These are phyloP conservation scores for Chytriomyces sp. DNA, from an alignment of 192 early-diverging fungal species.

Conservation along the genomic window DNA sequence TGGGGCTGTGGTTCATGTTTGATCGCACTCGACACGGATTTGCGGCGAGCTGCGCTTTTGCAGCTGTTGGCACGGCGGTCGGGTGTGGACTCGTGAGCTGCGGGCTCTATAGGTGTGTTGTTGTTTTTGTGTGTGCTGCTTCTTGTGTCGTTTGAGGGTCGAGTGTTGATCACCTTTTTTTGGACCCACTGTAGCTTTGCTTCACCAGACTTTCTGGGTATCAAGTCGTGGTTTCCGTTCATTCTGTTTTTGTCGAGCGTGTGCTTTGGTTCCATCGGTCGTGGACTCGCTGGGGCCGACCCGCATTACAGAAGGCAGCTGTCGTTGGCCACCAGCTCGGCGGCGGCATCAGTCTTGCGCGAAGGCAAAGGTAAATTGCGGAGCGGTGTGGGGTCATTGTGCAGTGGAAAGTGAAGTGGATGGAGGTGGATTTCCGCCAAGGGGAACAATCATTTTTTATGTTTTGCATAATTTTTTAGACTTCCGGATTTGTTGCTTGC, in stretches of 20 bases:
- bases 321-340: neutral
- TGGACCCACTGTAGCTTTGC: conserved; percentile 57
- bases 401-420: no score
- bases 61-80: conserved; percentile 61
- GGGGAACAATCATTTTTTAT: no score
- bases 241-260: conserved; percentile 59
- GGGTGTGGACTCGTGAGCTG: conserved; percentile 58
- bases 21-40: conserved; percentile 72
- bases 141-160: no score
- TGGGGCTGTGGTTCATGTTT: conserved; percentile 73
- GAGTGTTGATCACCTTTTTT: conserved; percentile 5
- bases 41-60: conserved; percentile 53
- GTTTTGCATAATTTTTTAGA: no score
- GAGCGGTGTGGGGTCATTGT: no score
- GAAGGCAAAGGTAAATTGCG: no score
- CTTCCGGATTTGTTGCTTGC: no score
- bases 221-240: conserved; percentile 68
- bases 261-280: conserved; percentile 69
- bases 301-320: neutral
- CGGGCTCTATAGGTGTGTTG: conserved; percentile 62
- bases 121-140: conserved; percentile 12
- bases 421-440: no score
- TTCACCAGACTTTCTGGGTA: conserved; percentile 68
- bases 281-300: conserved; percentile 35
- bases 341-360: no score